phyloP scores from a whole-genome alignment of 2,329 filamentous ascomycete species.

The Trichoderma citrinoviride region DNA sequence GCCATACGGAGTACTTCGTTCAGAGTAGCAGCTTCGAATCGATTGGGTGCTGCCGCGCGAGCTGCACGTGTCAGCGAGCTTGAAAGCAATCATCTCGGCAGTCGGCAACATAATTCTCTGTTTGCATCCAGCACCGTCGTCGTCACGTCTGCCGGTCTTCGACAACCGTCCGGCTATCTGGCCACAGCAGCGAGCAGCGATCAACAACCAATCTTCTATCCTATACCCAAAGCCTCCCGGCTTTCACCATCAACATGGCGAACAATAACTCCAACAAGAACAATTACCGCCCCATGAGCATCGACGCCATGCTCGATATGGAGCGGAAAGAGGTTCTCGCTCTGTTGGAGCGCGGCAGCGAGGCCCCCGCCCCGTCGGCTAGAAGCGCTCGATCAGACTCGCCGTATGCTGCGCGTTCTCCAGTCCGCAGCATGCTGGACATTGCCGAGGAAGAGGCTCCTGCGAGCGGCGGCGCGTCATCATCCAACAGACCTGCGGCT shows the following conservation, averaged over 20 bases:
- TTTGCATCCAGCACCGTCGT: neutral
- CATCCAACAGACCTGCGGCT: slow-evolving; percentile 25
- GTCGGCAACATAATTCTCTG: neutral
- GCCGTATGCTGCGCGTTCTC: slow-evolving; percentile 60
- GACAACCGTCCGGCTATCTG: neutral
- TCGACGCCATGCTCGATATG: slow-evolving; percentile 74
- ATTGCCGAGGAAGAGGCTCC: slow-evolving; percentile 46
- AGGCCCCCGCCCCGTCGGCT: slow-evolving; percentile 33
- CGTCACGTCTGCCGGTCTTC: neutral
- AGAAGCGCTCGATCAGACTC: slow-evolving; percentile 47
- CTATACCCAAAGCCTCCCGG: neutral
- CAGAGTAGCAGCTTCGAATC: neutral
- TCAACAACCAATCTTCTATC: neutral
- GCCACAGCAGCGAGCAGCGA: neutral
- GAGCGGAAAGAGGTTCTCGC: slow-evolving; percentile 72
- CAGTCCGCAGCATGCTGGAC: slow-evolving; percentile 67
- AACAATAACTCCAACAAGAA: slow-evolving; percentile 28
- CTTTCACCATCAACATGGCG: slow-evolving; percentile 32
- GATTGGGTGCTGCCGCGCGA: neutral
- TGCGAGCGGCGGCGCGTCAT: slow-evolving; percentile 19
- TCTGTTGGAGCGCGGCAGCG: slow-evolving; percentile 56
- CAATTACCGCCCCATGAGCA: slow-evolving; percentile 58
- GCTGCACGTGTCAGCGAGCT: slow-evolving; percentile 4
- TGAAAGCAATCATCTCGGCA: neutral
- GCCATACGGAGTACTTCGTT: no score